A percentile compares a stretch with the other conserved stretches of the same genome.
phyloP scores from a whole-genome alignment of 2,329 filamentous ascomycete genomes.

The Fusarium heterosporum region DNA sequence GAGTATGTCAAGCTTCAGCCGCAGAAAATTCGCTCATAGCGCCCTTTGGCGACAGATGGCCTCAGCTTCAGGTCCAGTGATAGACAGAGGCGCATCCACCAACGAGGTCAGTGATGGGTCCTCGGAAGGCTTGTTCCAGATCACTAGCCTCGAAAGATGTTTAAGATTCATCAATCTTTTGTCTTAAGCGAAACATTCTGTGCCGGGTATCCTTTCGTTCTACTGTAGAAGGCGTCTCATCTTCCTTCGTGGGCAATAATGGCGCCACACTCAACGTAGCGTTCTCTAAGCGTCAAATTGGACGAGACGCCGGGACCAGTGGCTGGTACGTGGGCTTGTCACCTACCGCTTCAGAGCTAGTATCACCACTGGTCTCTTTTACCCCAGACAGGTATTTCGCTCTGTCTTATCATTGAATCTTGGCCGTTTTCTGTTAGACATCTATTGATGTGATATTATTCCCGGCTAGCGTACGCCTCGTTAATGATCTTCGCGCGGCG shows the following conservation, averaged over 20 bases:
- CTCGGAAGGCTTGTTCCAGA: background rate
- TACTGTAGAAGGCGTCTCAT: conserved; percentile 1
- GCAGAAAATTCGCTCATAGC: background rate
- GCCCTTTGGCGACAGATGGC: background rate
- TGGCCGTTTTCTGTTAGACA: conserved; percentile 4
- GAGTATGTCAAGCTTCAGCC: background rate
- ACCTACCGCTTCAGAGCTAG: conserved; percentile 18
- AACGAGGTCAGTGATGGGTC: background rate
- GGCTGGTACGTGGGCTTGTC: conserved; percentile 8
- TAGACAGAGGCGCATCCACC: conserved; percentile 9
- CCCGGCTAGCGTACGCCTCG: conserved; percentile 8
- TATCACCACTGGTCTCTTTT: background rate
- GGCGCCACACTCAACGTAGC: conserved; percentile 12
- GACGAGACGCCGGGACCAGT: conserved; percentile 2
- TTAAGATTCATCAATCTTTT: background rate
- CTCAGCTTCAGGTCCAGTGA: background rate
- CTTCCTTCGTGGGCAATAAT: conserved; percentile 11
- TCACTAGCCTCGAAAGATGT: background rate
- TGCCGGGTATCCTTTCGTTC: background rate
- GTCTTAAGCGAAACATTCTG: background rate
- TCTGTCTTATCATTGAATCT: conserved; percentile 2
- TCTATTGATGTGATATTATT: conserved; percentile 1
- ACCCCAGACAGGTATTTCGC: background rate
- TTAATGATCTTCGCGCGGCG: background rate
- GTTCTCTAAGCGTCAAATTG: background rate